These are phyloP conservation scores for Trichoderma lentiforme DNA, from an alignment of 2,329 filamentous ascomycete species.

Conservation along the genomic window DNA sequence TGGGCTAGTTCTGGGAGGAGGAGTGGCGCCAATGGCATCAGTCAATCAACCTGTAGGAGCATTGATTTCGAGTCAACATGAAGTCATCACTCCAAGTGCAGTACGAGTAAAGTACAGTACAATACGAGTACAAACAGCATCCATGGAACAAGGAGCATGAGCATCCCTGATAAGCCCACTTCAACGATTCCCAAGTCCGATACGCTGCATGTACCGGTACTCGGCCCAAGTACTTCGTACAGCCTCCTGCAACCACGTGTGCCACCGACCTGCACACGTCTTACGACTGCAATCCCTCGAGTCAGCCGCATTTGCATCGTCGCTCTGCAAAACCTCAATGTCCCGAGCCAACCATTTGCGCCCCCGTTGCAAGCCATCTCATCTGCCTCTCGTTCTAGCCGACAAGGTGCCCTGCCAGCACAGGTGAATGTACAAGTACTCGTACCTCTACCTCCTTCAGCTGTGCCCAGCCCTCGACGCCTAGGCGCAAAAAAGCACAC, in stretches of 20 bases:
- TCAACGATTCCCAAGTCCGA: not conserved
- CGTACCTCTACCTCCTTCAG: not conserved
- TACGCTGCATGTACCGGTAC: conserved; percentile 4
- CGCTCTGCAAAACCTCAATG: not conserved
- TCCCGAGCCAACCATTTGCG: not conserved
- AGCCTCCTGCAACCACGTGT: conserved; percentile 7
- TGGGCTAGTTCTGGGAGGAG: not conserved
- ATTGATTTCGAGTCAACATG: too few relatives aligned
- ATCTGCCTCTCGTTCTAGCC: not conserved
- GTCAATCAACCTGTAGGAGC: not conserved
- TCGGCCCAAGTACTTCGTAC: not conserved
- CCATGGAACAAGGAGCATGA: not conserved
- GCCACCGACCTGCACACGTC: not conserved
- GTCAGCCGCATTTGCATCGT: conserved; percentile 5
- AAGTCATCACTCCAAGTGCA: too few relatives aligned
- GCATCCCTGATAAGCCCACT: not conserved
- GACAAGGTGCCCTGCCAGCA: not conserved
- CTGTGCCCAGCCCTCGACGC: not conserved
- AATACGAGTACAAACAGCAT: not conserved
- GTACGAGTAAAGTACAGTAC: not conserved
- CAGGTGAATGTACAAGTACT: not conserved
- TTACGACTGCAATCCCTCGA: conserved; percentile 4
- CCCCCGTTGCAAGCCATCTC: not conserved
- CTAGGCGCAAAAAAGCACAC: not conserved
- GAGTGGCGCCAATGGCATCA: not conserved